These are phyloP conservation scores for Pyrus communis DNA, from an alignment of 306 rosid genomes.

Conservation along the genomic window DNA sequence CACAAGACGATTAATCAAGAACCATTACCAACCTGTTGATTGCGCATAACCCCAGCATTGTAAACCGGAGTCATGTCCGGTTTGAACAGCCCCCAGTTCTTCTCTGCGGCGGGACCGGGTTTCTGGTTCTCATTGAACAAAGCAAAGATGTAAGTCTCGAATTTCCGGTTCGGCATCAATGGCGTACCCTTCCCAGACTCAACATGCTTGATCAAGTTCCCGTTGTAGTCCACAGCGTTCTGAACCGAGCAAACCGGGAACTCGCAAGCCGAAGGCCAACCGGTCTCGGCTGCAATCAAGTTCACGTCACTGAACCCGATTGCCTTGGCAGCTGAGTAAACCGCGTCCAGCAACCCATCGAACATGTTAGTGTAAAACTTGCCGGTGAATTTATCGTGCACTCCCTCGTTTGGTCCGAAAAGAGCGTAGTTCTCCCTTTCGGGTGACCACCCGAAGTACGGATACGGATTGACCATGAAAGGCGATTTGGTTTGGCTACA, in stretches of 20 bases:
- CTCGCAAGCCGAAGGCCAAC: slow-evolving; percentile 87
- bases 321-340: slow-evolving; percentile 56
- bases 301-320: slow-evolving; percentile 51
- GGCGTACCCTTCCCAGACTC: slow-evolving; percentile 64
- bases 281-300: slow-evolving; percentile 65
- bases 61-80: slow-evolving; percentile 80
- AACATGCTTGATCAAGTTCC: slow-evolving; percentile 45
- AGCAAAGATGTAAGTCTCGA: slow-evolving; percentile 61
- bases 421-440: slow-evolving; percentile 41
- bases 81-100: slow-evolving; percentile 72
- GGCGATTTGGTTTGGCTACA: slow-evolving; percentile 50
- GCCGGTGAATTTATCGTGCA: slow-evolving; percentile 41
- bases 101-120: slow-evolving; percentile 82
- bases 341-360: slow-evolving; percentile 64
- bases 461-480: slow-evolving; percentile 86
- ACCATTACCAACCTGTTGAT: slow-evolving; percentile 26
- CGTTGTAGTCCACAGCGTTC: slow-evolving; percentile 48
- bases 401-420: slow-evolving; percentile 53
- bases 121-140: slow-evolving; percentile 79
- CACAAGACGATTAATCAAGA: background rate
- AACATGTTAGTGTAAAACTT: slow-evolving; percentile 64
- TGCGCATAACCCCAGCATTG: slow-evolving; percentile 47
- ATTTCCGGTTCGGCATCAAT: slow-evolving; percentile 71
- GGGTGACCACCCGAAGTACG: slow-evolving; percentile 69
- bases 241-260: slow-evolving; percentile 51